Base-by-base conservation (phyloP, 495 filamentous ascomycete genomes). In the Aspergillus homomorphus region DNA sequence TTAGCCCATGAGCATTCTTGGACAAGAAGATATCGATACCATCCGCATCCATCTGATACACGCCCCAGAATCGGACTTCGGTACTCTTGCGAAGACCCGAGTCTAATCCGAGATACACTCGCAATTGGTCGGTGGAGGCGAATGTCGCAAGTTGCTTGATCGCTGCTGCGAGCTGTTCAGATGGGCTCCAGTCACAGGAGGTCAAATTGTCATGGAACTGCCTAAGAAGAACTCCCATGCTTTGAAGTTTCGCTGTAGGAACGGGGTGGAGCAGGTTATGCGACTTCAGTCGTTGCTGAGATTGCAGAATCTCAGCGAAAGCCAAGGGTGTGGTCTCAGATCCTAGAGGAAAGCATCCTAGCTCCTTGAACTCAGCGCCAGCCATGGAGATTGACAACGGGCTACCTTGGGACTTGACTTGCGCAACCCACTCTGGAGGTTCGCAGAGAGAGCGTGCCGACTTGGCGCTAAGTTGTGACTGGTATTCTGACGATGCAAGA, bases 311-410 rank as follows among this genome's bases (percentile, higher is more conserved):
- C 21, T 80, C 76, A 1, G 73, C 71, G 54, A 83, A 84, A 22
- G 75, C 73, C 19, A 69, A 56, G 23, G 69, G 56, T 4, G 73
- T 73, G 1, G 73, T 64, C 26, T 82, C 72, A 4, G 80, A 71
- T 0, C 82, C 82, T n/a, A 85, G 65, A 9, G 81, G 81, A 55
- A 84, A 83, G 56, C 82, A 84, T 12, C 82, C 82, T n/a, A 83
- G 69, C 14, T 69, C 57, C 16, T 69, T 73, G 62, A 79, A 83
- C 18, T 76, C 68, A 19, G 67, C 59, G 0, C 79, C 80, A 7
- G 64, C 59, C 55, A 77, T 71, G 0, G 82, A 84, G 14, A 77
- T 66, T 1, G 80, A 84, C 3, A 85, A 64, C 16, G 81, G 77
- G 54, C 77, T 78, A 1, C 66, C 73, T 28, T 71, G 66, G 0